These are phyloP conservation scores for Amanita jacksonii DNA, from an alignment of 768 basidiomycete genomes.

Conservation along the genomic window DNA sequence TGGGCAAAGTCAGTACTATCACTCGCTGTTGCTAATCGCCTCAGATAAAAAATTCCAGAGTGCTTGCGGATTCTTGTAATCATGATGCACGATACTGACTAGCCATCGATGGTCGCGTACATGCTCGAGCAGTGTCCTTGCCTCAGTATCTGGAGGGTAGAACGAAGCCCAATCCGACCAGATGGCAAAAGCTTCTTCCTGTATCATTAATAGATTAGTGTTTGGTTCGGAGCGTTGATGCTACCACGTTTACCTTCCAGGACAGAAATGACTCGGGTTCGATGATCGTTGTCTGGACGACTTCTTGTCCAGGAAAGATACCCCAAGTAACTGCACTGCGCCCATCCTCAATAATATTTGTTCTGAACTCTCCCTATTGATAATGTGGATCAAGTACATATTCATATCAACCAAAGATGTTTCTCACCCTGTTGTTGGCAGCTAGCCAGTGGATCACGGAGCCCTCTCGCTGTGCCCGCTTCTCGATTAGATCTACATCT, in stretches of 20 bases:
- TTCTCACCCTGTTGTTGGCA: conserved; percentile 60
- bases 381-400: not conserved
- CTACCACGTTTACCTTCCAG: conserved; percentile 67
- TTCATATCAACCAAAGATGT: not conserved
- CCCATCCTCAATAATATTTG: conserved; percentile 69
- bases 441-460: conserved; percentile 84
- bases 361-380: conserved; percentile 62
- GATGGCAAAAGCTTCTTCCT: conserved; percentile 96
- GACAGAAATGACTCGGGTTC: conserved; percentile 90
- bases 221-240: not conserved
- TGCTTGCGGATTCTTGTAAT: conserved; percentile 70
- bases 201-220: conserved; percentile 6
- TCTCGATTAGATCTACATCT: conserved; percentile 38
- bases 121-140: conserved; percentile 62
- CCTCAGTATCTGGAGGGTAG: conserved; percentile 66
- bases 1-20: too few species aligned
- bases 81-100: conserved; percentile 88
- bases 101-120: conserved; percentile 78
- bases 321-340: conserved; percentile 99
- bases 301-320: conserved; percentile 93
- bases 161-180: conserved; percentile 93
- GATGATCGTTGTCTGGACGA: conserved; percentile 93
- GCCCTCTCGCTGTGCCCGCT: conserved; percentile 38
- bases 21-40: conserved; percentile 5
- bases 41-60: conserved; percentile 81